Conservation (phyloP, 1,139 yeast genomes). For the Debaryomyces nepalensis region DNA sequence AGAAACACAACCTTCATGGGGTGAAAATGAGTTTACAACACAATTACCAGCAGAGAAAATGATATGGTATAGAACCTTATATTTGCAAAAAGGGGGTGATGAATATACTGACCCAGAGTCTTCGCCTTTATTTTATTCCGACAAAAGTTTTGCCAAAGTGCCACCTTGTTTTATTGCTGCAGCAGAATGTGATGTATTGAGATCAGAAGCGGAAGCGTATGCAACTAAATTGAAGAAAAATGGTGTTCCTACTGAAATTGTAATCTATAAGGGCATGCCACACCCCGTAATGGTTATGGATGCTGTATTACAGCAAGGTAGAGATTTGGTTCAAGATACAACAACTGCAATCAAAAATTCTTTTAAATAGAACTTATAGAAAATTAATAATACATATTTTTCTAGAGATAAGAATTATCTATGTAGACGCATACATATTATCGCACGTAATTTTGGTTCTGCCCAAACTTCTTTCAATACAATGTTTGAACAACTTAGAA, state of each 20-base stretch:
- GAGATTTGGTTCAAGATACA: conserved; percentile 36
- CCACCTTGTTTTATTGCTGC: conserved; percentile 51
- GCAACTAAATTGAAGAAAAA: conserved; percentile 42
- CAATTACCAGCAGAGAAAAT: conserved; percentile 54
- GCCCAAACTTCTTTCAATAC: conserved; percentile 45
- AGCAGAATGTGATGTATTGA: conserved; percentile 51
- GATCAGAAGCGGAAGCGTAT: conserved; percentile 50
- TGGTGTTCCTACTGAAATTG: conserved; percentile 40
- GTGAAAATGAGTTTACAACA: conserved; percentile 45
- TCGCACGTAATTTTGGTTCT: conserved; percentile 51
- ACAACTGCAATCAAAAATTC: conserved; percentile 33
- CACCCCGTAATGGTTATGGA: conserved; percentile 57
- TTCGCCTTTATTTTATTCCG: conserved; percentile 48
- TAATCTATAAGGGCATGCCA: conserved; percentile 48
- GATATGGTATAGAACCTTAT: conserved; percentile 53
- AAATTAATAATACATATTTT: too few relatives aligned
- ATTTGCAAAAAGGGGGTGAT: conserved; percentile 42
- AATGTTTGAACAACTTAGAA: conserved; percentile 56
- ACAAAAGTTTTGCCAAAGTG: conserved; percentile 40
- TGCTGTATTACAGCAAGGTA: conserved; percentile 45
- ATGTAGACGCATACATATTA: conserved; percentile 44
- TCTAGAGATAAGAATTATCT: neutral
- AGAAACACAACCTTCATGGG: conserved; percentile 44
- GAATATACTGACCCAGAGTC: conserved; percentile 45
- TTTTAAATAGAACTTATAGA: too few relatives aligned